Conservation (phyloP, 2,329 filamentous ascomycete genomes). For the Fusarium sp. region DNA sequence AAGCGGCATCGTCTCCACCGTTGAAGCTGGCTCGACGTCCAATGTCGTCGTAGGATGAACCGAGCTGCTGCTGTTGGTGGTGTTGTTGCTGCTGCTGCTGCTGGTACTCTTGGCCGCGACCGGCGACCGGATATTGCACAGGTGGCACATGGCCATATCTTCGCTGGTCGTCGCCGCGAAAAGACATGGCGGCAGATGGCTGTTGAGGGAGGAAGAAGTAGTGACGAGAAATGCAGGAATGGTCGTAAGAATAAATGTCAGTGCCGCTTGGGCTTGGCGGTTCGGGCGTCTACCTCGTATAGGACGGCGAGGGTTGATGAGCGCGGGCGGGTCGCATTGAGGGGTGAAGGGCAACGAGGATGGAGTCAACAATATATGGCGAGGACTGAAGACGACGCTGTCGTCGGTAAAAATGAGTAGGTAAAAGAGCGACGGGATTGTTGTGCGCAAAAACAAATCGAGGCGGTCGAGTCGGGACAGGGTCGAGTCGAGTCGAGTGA, state of each 20-base stretch:
- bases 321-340: constrained; percentile 42
- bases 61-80: constrained; percentile 46
- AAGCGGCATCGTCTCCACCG: constrained; percentile 75
- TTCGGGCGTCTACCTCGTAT: constrained; percentile 43
- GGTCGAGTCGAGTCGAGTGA: constrained; percentile 11
- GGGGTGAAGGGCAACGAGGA: constrained; percentile 26
- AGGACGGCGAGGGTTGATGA: constrained; percentile 37
- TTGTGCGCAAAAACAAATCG: constrained; percentile 26
- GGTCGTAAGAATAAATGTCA: constrained; percentile 27
- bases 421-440: constrained; percentile 27
- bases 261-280: constrained; percentile 40
- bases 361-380: neutral
- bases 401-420: constrained; percentile 1
- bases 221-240: constrained; percentile 16
- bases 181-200: constrained; percentile 63
- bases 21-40: constrained; percentile 77
- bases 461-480: constrained; percentile 27
- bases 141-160: constrained; percentile 75
- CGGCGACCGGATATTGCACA: constrained; percentile 69
- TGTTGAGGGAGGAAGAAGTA: constrained; percentile 4
- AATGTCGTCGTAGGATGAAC: constrained; percentile 45
- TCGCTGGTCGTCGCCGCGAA: constrained; percentile 70
- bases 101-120: constrained; percentile 48
- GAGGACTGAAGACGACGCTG: constrained; percentile 14
- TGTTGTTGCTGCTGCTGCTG: constrained; percentile 51